phyloP scores from a whole-genome alignment of 345 rosid species.

The Linum tenue region DNA sequence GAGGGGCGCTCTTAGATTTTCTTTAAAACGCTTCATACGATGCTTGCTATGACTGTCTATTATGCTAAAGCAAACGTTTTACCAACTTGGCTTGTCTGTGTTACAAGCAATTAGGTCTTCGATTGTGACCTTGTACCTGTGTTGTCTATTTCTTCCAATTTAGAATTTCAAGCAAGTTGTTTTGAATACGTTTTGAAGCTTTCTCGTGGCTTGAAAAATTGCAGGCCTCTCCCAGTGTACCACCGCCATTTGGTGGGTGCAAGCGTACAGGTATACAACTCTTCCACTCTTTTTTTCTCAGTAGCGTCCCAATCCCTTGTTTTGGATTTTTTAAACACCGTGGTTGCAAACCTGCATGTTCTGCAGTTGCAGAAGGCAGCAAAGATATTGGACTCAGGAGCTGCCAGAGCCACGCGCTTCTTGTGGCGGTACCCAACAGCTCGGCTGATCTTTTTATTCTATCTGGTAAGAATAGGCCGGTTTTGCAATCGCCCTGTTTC shows the following conservation, averaged over 20 bases:
- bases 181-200: background rate
- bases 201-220: conserved; percentile 20
- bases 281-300: conserved; percentile 4
- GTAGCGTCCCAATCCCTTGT: background rate
- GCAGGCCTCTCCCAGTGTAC: conserved; percentile 91
- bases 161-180: background rate
- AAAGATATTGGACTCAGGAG: conserved; percentile 80
- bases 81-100: background rate
- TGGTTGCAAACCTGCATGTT: conserved; percentile 12
- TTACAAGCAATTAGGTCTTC: background rate
- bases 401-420: conserved; percentile 92
- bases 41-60: no score
- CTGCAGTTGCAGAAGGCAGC: conserved; percentile 88
- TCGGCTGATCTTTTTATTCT: conserved; percentile 62
- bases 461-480: conserved; percentile 52
- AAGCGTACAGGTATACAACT: conserved; percentile 50
- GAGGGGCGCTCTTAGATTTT: no score
- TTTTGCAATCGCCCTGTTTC: background rate
- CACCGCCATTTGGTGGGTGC: conserved; percentile 79
- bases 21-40: no score
- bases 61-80: no score
- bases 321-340: conserved; percentile 1
- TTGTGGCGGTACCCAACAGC: conserved; percentile 97
- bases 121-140: background rate
- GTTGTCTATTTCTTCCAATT: no score